These are phyloP conservation scores for Mycena filopes DNA, from an alignment of 768 basidiomycete species.

Conservation along the genomic window DNA sequence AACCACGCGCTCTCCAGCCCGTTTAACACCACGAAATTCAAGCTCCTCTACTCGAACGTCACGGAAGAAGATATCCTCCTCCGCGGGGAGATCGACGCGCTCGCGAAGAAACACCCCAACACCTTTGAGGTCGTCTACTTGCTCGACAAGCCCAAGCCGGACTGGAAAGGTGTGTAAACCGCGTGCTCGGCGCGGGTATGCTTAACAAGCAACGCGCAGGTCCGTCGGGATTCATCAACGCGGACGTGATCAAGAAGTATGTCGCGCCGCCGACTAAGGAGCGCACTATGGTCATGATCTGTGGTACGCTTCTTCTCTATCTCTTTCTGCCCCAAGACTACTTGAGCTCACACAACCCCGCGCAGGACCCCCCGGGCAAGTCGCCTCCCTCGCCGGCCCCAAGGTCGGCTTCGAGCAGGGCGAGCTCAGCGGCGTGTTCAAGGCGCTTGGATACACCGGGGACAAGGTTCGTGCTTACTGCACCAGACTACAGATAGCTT, in stretches of 20 bases:
- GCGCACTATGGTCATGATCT: slow-evolving; percentile 91
- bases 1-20: slow-evolving; percentile 77
- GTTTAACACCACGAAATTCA: slow-evolving; percentile 93
- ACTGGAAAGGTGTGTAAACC: slow-evolving; percentile 62
- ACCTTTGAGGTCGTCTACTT: slow-evolving; percentile 87
- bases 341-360: slow-evolving; percentile 16
- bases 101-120: slow-evolving; percentile 74
- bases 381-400: slow-evolving; percentile 88
- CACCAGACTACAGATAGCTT: no score
- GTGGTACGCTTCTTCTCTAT: slow-evolving; percentile 64
- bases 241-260: slow-evolving; percentile 78
- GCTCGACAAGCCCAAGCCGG: slow-evolving; percentile 76
- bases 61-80: slow-evolving; percentile 92
- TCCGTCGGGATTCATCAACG: slow-evolving; percentile 77
- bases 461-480: slow-evolving; percentile 72
- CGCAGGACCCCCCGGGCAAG: slow-evolving; percentile 85
- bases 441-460: slow-evolving; percentile 85
- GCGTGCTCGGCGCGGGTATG: slow-evolving; percentile 9
- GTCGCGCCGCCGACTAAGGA: slow-evolving; percentile 72
- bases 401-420: slow-evolving; percentile 93
- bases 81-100: slow-evolving; percentile 76
- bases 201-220: slow-evolving; percentile 47
- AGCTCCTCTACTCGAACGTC: slow-evolving; percentile 90
- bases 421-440: slow-evolving; percentile 81
- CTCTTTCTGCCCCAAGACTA: not conserved